These are phyloP conservation scores for Osmanthus fragrans DNA, from an alignment of 257 asterid species.

Conservation along the genomic window DNA sequence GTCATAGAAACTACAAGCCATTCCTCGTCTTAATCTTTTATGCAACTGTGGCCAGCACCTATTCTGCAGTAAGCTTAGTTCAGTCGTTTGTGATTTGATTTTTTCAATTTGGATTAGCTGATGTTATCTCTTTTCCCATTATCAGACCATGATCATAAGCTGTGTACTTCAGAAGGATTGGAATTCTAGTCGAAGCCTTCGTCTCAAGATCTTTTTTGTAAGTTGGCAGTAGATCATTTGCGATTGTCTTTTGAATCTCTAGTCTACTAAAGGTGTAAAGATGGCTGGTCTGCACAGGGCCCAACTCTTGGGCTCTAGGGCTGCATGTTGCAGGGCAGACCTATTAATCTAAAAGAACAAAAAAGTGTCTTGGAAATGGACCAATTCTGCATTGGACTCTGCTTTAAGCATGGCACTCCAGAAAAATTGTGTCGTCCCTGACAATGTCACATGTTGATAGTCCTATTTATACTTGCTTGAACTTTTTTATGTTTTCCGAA, in stretches of 20 bases:
- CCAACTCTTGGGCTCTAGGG: neutral
- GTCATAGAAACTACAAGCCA: slow-evolving; percentile 78
- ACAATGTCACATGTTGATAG: no score
- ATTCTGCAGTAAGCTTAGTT: slow-evolving; percentile 61
- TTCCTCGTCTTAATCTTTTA: slow-evolving; percentile 69
- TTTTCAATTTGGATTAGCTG: slow-evolving; percentile 10
- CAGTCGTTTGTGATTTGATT: slow-evolving; percentile 4
- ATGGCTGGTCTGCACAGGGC: neutral
- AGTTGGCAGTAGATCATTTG: slow-evolving; percentile 37
- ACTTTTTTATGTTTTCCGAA: neutral
- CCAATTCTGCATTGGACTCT: neutral
- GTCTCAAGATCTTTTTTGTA: slow-evolving; percentile 56
- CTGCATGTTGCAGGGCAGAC: neutral
- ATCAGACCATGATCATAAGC: slow-evolving; percentile 52
- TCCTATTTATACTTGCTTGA: neutral
- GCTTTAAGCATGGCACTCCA: neutral
- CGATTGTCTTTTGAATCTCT: neutral
- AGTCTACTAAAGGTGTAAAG: neutral
- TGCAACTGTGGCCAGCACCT: slow-evolving; percentile 57
- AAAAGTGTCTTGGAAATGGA: neutral
- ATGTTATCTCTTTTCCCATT: slow-evolving; percentile 15
- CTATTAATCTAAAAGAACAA: no score
- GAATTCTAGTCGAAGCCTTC: slow-evolving; percentile 36
- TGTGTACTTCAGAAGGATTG: slow-evolving; percentile 48
- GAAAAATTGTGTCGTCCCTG: neutral